Evolutionary conservation across 345 rosid species (phyloP).

Genomic region (Eutrema japonicum): DNA sequence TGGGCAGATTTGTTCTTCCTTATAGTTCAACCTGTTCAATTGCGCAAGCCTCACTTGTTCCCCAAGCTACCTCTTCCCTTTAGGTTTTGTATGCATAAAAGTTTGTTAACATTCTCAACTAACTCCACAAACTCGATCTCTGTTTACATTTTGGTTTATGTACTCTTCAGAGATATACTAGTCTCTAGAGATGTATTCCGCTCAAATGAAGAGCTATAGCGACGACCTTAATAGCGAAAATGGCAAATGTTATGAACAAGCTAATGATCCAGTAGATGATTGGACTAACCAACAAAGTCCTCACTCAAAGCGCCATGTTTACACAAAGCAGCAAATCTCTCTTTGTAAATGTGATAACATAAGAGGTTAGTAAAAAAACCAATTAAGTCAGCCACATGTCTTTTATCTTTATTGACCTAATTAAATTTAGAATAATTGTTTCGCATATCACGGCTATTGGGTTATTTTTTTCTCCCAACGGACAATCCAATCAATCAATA

Average conservation of each 20-base stretch:
- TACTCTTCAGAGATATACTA: constrained; percentile 50
- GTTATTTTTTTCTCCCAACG: neutral
- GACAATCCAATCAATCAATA: neutral
- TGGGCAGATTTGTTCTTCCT: constrained; percentile 47
- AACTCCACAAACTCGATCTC: neutral
- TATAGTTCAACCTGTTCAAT: constrained; percentile 32
- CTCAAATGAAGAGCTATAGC: constrained; percentile 47
- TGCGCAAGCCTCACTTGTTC: constrained; percentile 45
- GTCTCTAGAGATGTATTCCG: constrained; percentile 46
- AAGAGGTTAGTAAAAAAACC: constrained; percentile 3
- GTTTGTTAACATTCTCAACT: neutral
- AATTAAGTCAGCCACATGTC: neutral
- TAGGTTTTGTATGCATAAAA: constrained; percentile 39
- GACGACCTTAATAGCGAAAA: constrained; percentile 41
- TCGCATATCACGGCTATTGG: neutral
- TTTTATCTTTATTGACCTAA: neutral
- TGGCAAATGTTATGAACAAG: constrained; percentile 47
- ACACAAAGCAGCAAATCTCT: no score
- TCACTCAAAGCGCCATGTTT: no score
- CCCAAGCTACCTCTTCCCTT: constrained; percentile 47
- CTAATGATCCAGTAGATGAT: no score
- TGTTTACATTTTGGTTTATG: neutral
- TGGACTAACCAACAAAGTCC: no score
- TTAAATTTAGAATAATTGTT: neutral
- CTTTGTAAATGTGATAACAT: neutral